Conservation (phyloP, 2,329 filamentous ascomycete genomes). For the Penicillium sp. region DNA sequence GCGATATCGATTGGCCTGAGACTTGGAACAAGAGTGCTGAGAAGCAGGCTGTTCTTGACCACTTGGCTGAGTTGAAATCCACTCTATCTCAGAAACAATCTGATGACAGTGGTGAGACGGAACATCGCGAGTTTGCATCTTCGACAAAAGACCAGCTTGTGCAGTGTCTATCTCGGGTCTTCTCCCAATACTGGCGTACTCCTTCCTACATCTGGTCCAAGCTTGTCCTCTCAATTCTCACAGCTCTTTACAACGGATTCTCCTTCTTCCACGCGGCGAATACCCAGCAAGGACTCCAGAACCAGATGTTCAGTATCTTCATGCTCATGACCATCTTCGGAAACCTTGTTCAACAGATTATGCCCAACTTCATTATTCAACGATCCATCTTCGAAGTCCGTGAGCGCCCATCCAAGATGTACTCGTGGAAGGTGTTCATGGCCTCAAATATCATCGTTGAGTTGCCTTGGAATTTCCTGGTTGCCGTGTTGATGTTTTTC, state of each 20-base stretch:
- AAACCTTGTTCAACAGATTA: slow-evolving; percentile 53
- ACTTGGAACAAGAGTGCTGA: slow-evolving; percentile 63
- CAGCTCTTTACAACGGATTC: slow-evolving; percentile 78
- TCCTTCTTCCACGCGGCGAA: slow-evolving; percentile 75
- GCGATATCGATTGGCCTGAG: slow-evolving; percentile 65
- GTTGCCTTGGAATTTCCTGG: slow-evolving; percentile 65
- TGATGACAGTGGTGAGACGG: slow-evolving; percentile 49
- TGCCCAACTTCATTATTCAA: slow-evolving; percentile 60
- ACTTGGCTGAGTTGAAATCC: slow-evolving; percentile 55
- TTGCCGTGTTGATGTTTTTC: slow-evolving; percentile 62
- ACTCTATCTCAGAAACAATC: slow-evolving; percentile 42
- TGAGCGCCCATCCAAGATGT: slow-evolving; percentile 66
- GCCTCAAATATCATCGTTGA: slow-evolving; percentile 71
- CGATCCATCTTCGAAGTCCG: slow-evolving; percentile 61
- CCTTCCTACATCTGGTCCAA: slow-evolving; percentile 90
- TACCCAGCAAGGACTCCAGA: slow-evolving; percentile 77
- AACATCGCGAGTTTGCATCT: slow-evolving; percentile 77
- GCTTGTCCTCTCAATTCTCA: slow-evolving; percentile 63
- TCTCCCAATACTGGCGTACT: slow-evolving; percentile 90
- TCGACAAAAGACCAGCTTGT: slow-evolving; percentile 68
- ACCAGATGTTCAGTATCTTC: slow-evolving; percentile 90
- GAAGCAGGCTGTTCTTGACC: slow-evolving; percentile 56
- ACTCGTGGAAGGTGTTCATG: slow-evolving; percentile 74
- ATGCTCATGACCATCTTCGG: slow-evolving; percentile 81
- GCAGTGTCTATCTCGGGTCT: slow-evolving; percentile 71